Base-by-base conservation (phyloP, 495 filamentous ascomycete genomes). In the Podospora bellae-mahoneyi region DNA sequence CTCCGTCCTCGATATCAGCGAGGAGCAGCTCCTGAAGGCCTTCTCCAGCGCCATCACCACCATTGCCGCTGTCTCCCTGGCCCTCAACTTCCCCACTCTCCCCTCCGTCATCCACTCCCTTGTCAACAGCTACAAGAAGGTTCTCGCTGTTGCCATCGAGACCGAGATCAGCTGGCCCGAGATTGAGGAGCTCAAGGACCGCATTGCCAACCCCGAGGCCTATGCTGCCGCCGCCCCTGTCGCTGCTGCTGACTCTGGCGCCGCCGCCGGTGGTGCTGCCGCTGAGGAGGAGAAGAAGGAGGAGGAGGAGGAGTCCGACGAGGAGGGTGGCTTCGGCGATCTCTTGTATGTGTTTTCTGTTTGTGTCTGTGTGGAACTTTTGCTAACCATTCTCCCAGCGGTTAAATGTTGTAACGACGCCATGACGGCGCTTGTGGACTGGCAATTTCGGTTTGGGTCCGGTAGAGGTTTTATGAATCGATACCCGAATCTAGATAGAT, bases 81-180 rank as follows among this genome's bases (percentile, higher is more conserved):
- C 93, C 66, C 76, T 91, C 78, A 91, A 90, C 87, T 97, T 90
- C 89, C 95, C 95, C 73, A 99, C 95, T 75, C 86, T 97, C n/a
- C 94, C 95, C 60, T 94, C 95, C 60, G 87, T 97, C 82, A 90
- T 96, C 70, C 95, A 99, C 89, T 96, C 92, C 62, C 71, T 98
- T 64, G 84, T 98, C 86, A 98, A 98, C 88, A 75, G 84, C 77
- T 99, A 97, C 91, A 99, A 99, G 92, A 97, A 96, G 78, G 87
- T 92, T 69, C 81, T 99, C 71, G 87, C 94, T 72, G 89, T 98
- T 74, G 95, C 96, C 70, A 79, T 98, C 71, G 88, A 88, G 81
- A 97, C 92, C 68, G 95, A 97, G 68, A 90, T 89, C 86, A 91
- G 89, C 83, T 99, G 94, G 95, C 88, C 93, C 71, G 92, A 91